Percentiles rank a stretch among this genome's conserved stretches.
phyloP scores from a whole-genome alignment of 129 eudicot genomes.

The Erigeron canadensis region DNA sequence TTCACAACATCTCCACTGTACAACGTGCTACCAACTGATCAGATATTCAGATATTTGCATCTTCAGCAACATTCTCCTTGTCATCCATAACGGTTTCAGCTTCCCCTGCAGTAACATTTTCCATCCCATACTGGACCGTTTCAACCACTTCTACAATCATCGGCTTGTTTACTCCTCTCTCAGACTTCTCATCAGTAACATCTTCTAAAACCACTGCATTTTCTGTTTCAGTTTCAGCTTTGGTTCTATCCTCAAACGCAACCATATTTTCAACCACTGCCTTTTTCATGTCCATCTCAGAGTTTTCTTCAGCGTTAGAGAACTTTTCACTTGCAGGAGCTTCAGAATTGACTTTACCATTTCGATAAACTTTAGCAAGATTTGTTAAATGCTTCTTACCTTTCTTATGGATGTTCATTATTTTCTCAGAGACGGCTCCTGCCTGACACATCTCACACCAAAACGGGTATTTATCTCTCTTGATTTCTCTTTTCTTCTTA shows the following conservation, averaged over 20 bases:
- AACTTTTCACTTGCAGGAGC: slow-evolving; percentile 1
- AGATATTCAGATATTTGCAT: neutral
- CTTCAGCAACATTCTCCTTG: neutral
- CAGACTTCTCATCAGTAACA: neutral
- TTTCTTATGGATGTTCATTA: slow-evolving; percentile 46
- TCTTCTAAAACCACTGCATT: neutral
- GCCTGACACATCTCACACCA: slow-evolving; percentile 64
- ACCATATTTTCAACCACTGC: slow-evolving; percentile 6
- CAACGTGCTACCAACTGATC: neutral
- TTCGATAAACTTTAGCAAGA: slow-evolving; percentile 22
- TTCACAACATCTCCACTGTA: slow-evolving; percentile 6
- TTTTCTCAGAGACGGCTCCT: slow-evolving; percentile 39
- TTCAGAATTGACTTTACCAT: slow-evolving; percentile 26
- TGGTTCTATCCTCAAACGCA: neutral
- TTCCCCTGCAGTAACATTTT: slow-evolving; percentile 5
- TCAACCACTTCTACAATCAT: slow-evolving; percentile 1
- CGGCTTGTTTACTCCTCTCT: neutral
- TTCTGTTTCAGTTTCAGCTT: neutral
- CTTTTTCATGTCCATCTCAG: neutral
- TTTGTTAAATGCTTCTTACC: slow-evolving; percentile 52
- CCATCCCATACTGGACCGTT: neutral
- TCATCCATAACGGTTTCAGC: neutral
- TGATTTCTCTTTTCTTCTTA: neutral
- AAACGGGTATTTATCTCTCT: slow-evolving; percentile 30
- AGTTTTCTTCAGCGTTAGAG: neutral